Evolutionary conservation across 75 land plant species (phyloP).

Genomic region (Pinus albicaulis): DNA sequence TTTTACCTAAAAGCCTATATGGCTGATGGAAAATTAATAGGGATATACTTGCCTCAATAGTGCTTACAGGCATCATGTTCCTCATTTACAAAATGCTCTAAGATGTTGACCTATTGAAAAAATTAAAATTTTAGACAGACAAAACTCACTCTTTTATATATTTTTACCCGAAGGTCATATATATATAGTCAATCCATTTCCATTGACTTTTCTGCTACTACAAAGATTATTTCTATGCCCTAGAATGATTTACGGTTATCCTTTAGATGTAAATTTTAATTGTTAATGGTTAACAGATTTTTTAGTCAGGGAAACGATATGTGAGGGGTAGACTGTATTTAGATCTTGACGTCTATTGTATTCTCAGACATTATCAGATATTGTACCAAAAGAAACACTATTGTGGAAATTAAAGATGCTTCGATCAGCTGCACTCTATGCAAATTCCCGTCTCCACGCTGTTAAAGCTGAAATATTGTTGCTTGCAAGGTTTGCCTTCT

Average conservation of each 20-base stretch:
- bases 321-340: not conserved
- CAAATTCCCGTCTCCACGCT: slow-evolving; percentile 93
- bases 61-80: too few relatives aligned
- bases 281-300: not conserved
- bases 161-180: too few relatives aligned
- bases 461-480: slow-evolving; percentile 86
- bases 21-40: too few relatives aligned
- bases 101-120: too few relatives aligned
- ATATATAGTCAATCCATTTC: not conserved
- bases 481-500: slow-evolving; percentile 67
- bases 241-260: not conserved
- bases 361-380: slow-evolving; percentile 63
- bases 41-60: too few relatives aligned
- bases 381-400: slow-evolving; percentile 74
- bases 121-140: too few relatives aligned
- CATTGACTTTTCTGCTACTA: not conserved
- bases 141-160: too few relatives aligned
- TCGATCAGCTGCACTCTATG: slow-evolving; percentile 63
- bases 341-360: not conserved
- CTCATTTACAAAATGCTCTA: too few relatives aligned
- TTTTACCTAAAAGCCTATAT: too few relatives aligned
- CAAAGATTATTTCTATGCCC: not conserved
- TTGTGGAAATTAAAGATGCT: slow-evolving; percentile 87
- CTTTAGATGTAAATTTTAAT: not conserved
- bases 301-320: not conserved